Percentiles rank a stretch among this genome's conserved stretches.
These are phyloP conservation scores for Beta lomatogona DNA, from an alignment of 179 eudicot species.

Conservation along the genomic window DNA sequence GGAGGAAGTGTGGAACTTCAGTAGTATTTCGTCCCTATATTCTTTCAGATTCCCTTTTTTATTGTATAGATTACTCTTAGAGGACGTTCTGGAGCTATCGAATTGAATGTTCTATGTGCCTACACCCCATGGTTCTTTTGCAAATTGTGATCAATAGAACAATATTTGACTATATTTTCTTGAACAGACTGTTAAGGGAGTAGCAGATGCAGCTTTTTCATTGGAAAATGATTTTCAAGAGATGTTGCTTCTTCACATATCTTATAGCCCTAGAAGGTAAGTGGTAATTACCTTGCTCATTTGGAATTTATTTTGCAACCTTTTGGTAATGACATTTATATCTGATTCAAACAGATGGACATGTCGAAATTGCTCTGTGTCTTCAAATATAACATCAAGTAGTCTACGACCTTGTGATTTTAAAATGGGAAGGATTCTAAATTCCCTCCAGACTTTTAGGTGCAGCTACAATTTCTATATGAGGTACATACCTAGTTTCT, in stretches of 20 bases:
- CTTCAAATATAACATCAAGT: slow-evolving; percentile 83
- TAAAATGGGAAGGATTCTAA: slow-evolving; percentile 74
- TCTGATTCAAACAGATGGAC: slow-evolving; percentile 61
- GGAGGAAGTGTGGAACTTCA: too few relatives aligned
- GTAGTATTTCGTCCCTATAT: neutral
- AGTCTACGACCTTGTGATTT: slow-evolving; percentile 94
- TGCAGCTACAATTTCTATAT: slow-evolving; percentile 72
- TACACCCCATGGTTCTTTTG: neutral
- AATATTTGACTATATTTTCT: slow-evolving; percentile 9
- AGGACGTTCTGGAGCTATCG: neutral
- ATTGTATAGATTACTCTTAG: neutral
- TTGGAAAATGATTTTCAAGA: slow-evolving; percentile 54
- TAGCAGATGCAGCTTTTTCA: slow-evolving; percentile 70
- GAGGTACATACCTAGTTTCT: slow-evolving; percentile 44
- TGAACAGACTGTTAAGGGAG: slow-evolving; percentile 74
- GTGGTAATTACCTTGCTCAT: neutral
- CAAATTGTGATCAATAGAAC: neutral
- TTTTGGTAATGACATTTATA: neutral
- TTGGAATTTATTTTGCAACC: neutral
- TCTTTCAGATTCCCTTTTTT: neutral
- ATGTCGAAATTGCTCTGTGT: slow-evolving; percentile 68
- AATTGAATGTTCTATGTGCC: neutral
- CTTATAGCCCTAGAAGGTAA: slow-evolving; percentile 93
- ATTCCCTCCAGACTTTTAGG: slow-evolving; percentile 71
- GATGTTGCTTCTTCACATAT: slow-evolving; percentile 79